These are phyloP conservation scores for Alternaria infectoria DNA, from an alignment of 2,329 filamentous ascomycete species.

Conservation along the genomic window DNA sequence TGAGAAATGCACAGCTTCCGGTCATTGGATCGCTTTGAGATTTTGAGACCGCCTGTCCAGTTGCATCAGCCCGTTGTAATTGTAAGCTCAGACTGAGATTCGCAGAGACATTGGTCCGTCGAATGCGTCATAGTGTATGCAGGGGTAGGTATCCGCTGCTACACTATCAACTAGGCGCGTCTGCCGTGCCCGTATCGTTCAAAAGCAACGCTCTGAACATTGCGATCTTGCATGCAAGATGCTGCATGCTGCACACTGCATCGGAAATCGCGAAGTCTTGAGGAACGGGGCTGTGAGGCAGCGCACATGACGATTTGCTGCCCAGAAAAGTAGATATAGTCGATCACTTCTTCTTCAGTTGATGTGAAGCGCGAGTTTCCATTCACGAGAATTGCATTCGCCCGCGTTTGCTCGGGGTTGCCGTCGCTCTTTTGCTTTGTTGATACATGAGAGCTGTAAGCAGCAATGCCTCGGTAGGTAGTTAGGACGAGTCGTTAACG, in stretches of 20 bases:
- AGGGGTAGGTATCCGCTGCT: not conserved
- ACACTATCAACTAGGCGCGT: not conserved
- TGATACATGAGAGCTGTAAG: not conserved
- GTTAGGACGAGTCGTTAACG: not conserved
- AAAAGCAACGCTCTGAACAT: not conserved
- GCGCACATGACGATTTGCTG: not conserved
- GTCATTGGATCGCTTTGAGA: constrained; percentile 14
- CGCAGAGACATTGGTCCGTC: not conserved
- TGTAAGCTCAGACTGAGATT: constrained; percentile 3
- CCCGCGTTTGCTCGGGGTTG: not conserved
- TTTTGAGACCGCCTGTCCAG: constrained; percentile 4
- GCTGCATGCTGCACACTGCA: not conserved
- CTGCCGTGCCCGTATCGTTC: not conserved
- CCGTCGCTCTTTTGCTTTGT: not conserved
- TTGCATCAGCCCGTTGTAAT: constrained; percentile 10
- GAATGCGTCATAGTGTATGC: not conserved
- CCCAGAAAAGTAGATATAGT: not conserved
- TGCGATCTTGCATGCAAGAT: not conserved
- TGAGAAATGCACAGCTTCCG: constrained; percentile 1
- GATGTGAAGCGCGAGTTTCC: not conserved
- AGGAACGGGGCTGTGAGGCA: not conserved
- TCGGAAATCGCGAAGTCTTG: constrained; percentile 2
- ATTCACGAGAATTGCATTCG: not conserved
- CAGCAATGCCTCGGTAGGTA: not conserved
- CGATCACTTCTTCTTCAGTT: not conserved